phyloP scores from a whole-genome alignment of 169 alveolate genomes.

The Eimeria zaria region DNA sequence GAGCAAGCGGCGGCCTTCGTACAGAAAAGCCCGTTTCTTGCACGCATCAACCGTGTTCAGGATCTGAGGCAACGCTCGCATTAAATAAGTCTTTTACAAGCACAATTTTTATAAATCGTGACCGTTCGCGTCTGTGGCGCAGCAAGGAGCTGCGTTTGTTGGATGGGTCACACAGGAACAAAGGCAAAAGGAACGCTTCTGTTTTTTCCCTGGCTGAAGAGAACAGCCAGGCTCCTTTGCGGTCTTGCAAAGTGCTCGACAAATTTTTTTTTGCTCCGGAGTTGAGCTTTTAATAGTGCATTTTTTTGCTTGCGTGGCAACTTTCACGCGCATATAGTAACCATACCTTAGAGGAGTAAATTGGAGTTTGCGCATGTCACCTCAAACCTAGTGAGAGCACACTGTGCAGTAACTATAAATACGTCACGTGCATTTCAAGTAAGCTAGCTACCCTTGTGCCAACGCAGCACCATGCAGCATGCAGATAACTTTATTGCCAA shows the following conservation, averaged over 20 bases:
- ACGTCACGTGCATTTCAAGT: background rate
- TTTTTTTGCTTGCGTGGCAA: background rate
- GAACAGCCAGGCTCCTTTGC: conserved; percentile 6
- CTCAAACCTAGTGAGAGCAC: background rate
- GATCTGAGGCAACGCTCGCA: conserved; percentile 30
- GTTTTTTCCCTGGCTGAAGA: background rate
- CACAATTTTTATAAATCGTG: conserved; percentile 14
- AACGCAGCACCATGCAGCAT: background rate
- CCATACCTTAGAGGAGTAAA: background rate
- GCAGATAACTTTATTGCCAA: background rate
- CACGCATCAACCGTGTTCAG: conserved; percentile 41
- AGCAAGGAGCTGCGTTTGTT: background rate
- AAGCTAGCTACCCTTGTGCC: conserved; percentile 21
- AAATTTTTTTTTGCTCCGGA: conserved; percentile 7
- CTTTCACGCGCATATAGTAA: background rate
- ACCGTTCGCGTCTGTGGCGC: background rate
- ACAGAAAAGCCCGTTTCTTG: conserved; percentile 33
- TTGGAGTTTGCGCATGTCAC: background rate
- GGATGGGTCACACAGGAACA: background rate
- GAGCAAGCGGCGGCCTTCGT: conserved; percentile 1
- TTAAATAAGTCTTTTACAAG: conserved; percentile 2
- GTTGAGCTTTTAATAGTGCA: conserved; percentile 23
- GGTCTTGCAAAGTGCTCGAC: background rate
- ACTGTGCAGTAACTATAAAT: background rate
- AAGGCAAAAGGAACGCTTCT: background rate